These are phyloP conservation scores for Leccinum longicurvipes DNA, from an alignment of 768 basidiomycete genomes.

Conservation along the genomic window DNA sequence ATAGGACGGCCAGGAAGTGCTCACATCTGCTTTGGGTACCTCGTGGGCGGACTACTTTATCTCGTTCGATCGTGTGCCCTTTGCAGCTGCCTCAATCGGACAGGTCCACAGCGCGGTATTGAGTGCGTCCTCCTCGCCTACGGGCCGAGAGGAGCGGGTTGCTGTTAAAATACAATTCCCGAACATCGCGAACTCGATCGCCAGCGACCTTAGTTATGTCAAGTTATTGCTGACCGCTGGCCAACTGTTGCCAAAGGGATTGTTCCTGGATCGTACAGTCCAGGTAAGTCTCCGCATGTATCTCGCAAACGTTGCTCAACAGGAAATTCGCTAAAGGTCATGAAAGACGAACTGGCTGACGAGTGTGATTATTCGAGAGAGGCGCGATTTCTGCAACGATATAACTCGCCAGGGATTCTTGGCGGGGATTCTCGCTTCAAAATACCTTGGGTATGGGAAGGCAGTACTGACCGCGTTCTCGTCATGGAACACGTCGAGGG, in stretches of 20 bases:
- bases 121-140: constrained; percentile 47
- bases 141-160: constrained; percentile 52
- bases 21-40: constrained; percentile 67
- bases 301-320: background rate
- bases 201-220: constrained; percentile 84
- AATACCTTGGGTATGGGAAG: constrained; percentile 83
- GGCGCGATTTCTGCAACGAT: constrained; percentile 63
- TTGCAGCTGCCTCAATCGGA: constrained; percentile 95
- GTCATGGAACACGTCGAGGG: constrained; percentile 89
- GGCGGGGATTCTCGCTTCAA: constrained; percentile 67
- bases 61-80: constrained; percentile 80
- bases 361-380: constrained; percentile 92
- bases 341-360: constrained; percentile 86
- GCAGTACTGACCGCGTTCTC: constrained; percentile 77
- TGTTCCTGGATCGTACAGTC: constrained; percentile 88
- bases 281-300: constrained; percentile 40
- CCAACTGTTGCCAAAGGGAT: constrained; percentile 76
- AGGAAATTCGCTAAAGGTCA: constrained; percentile 48
- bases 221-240: constrained; percentile 79
- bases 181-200: constrained; percentile 81
- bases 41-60: constrained; percentile 71
- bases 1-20: constrained; percentile 51
- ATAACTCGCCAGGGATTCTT: constrained; percentile 48
- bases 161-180: constrained; percentile 96
- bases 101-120: constrained; percentile 86